Evolutionary conservation across 805 yeast species (phyloP).

Genomic region (Candida fluviatilis): DNA sequence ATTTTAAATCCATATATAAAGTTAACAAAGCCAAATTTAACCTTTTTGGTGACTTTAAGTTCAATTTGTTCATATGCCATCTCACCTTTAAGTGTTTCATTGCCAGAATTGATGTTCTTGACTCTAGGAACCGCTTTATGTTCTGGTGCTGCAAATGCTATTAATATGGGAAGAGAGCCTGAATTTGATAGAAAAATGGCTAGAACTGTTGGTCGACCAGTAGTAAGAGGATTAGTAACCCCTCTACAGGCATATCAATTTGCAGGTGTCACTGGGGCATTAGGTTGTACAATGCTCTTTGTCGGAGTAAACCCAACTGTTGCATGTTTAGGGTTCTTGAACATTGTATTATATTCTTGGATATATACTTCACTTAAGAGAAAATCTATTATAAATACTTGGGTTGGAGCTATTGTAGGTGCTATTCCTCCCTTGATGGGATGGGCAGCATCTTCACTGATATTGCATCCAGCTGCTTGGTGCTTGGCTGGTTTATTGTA

Average conservation of each 20-base stretch:
- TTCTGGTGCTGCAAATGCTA: slow-evolving; percentile 94
- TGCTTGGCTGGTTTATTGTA: slow-evolving; percentile 81
- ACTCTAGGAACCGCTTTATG: slow-evolving; percentile 83
- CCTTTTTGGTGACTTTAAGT: slow-evolving; percentile 83
- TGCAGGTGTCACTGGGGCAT: slow-evolving; percentile 68
- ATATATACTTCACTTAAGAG: slow-evolving; percentile 87
- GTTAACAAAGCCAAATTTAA: slow-evolving; percentile 85
- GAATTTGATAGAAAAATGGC: slow-evolving; percentile 83
- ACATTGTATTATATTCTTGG: slow-evolving; percentile 85
- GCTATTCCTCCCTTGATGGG: slow-evolving; percentile 99
- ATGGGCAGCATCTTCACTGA: slow-evolving; percentile 83
- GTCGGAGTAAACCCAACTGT: slow-evolving; percentile 86
- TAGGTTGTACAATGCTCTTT: slow-evolving; percentile 67
- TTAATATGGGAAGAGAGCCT: slow-evolving; percentile 96
- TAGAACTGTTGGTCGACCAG: slow-evolving; percentile 85
- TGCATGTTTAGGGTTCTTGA: slow-evolving; percentile 71
- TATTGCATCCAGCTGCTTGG: slow-evolving; percentile 92
- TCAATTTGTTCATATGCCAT: slow-evolving; percentile 92
- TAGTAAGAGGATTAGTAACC: slow-evolving; percentile 75
- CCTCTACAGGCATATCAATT: slow-evolving; percentile 75
- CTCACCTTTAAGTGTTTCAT: slow-evolving; percentile 77
- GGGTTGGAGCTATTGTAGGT: slow-evolving; percentile 99
- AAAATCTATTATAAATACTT: slow-evolving; percentile 79
- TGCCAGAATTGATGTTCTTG: slow-evolving; percentile 64
- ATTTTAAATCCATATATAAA: slow-evolving; percentile 63